Conservation (phyloP, 2,329 filamentous ascomycete genomes). For the Cercospora sesami region DNA sequence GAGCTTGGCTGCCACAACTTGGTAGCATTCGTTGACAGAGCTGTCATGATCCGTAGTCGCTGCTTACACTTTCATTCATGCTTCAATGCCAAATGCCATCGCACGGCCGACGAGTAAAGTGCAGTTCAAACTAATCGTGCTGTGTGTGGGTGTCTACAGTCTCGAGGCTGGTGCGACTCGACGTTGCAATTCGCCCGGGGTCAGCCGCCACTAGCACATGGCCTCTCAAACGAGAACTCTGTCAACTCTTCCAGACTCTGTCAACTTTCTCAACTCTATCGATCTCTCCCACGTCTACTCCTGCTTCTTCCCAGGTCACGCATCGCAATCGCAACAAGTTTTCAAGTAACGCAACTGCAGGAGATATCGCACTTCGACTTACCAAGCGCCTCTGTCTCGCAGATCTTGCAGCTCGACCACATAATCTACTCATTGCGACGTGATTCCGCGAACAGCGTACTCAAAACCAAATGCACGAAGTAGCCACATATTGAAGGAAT, state of each 20-base stretch:
- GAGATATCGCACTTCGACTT: background rate
- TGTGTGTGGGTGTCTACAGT: too few species aligned
- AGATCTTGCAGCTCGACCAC: background rate
- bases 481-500: background rate
- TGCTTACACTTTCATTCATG: too few species aligned
- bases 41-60: too few species aligned
- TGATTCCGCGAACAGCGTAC: background rate
- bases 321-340: background rate
- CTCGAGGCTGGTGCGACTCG: too few species aligned
- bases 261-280: background rate
- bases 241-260: background rate
- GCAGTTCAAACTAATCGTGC: too few species aligned
- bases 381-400: background rate
- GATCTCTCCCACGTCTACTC: background rate
- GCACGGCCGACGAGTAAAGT: too few species aligned
- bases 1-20: too few species aligned
- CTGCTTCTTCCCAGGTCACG: background rate
- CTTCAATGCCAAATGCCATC: too few species aligned
- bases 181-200: background rate
- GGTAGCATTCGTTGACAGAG: too few species aligned
- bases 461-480: background rate
- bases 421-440: background rate
- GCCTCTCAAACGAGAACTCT: background rate
- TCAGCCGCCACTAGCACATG: background rate
- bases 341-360: background rate